Evolutionary conservation across 208 protist species (phyloP).

Genomic region (Trypanosoma congolense): DNA sequence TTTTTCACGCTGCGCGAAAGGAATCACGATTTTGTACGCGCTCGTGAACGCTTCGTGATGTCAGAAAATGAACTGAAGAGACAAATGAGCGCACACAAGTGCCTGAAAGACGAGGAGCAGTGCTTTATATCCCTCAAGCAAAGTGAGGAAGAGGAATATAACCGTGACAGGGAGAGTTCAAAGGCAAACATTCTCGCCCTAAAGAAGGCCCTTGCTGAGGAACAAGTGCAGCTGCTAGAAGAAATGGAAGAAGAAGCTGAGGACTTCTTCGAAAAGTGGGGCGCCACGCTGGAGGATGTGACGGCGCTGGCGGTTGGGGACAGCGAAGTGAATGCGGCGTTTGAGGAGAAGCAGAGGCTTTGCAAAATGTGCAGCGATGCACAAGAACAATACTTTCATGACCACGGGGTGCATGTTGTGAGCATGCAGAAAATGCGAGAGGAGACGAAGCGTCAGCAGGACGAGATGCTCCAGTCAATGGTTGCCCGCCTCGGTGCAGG

Average conservation of each 20-base stretch:
- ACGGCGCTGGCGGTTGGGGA: slow-evolving; percentile 24
- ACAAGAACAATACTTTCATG: slow-evolving; percentile 32
- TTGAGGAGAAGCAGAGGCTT: slow-evolving; percentile 32
- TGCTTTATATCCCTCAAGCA: slow-evolving; percentile 27
- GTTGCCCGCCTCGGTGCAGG: slow-evolving; percentile 12
- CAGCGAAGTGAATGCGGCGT: slow-evolving; percentile 31
- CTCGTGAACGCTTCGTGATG: slow-evolving; percentile 24
- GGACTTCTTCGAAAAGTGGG: slow-evolving; percentile 18
- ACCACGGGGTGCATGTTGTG: slow-evolving; percentile 34
- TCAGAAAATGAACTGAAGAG: slow-evolving; percentile 20
- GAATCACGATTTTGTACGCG: slow-evolving; percentile 13
- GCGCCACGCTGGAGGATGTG: slow-evolving; percentile 17
- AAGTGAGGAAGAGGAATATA: slow-evolving; percentile 22
- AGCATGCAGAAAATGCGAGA: slow-evolving; percentile 23
- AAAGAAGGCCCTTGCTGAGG: slow-evolving; percentile 12
- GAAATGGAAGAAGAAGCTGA: slow-evolving; percentile 15
- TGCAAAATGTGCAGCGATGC: slow-evolving; percentile 19
- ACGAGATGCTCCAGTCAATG: slow-evolving; percentile 32
- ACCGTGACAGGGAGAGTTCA: slow-evolving; percentile 13
- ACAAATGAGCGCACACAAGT: slow-evolving; percentile 2
- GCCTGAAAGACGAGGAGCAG: slow-evolving; percentile 10
- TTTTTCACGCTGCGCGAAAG: slow-evolving; percentile 14
- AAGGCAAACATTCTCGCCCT: neutral
- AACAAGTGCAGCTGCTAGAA: slow-evolving; percentile 4
- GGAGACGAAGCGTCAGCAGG: slow-evolving; percentile 25